Base-by-base conservation (phyloP, 2,329 filamentous ascomycete species). In the Fusarium sp. region DNA sequence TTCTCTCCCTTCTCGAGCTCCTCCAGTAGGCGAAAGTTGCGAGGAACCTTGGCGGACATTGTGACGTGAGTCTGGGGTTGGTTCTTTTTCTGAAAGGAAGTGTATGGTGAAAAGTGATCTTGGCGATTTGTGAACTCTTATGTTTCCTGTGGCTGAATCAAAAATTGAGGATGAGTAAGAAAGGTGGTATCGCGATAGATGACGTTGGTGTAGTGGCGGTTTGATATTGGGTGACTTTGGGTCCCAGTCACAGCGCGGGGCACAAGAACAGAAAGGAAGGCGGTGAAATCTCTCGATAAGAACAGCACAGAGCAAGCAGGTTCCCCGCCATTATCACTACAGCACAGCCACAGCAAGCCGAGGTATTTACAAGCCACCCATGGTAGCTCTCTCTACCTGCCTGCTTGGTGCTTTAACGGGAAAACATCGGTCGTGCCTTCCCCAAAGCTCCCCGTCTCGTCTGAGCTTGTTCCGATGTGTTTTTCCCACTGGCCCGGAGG, bases 1-100 rank as follows among this genome's bases (percentile, higher is more conserved):
- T 99, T 99, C 85, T 99, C 96, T 77, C 96, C 96, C 85, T 98
- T 98, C 85, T 99, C 96, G 21, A 99, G 88, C 89, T 99, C 96
- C 81, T 98, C 96, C 59, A 99, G 87, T 72, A 99, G 89, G 78
- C 95, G 91, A 80, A 99, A 99, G 84, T 98, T 98, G 80, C 96
- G 89, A 66, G 96, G 96, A 60, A 99, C 89, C 82, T 97, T 83
- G 73, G 82, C 81, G 40, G 76, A 69, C 78, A 81, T 82, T 33
- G 43, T 61, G 60, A 40, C 36, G 26, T 38, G 34, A 39, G 44
- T 51, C 9, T 39, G 3, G 31, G 36, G 21, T 50, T 45, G 24
- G n/a, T 21, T 51, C 4, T 39, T 17, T 57, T 58, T 33, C 40
- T 56, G n/a, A 53, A 40, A 58, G 43, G 43, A 34, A 42, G 5